A percentile compares a stretch with the other conserved stretches of the same genome.
Conservation (phyloP, 306 rosid species). For the Quercus berberidifolia region DNA sequence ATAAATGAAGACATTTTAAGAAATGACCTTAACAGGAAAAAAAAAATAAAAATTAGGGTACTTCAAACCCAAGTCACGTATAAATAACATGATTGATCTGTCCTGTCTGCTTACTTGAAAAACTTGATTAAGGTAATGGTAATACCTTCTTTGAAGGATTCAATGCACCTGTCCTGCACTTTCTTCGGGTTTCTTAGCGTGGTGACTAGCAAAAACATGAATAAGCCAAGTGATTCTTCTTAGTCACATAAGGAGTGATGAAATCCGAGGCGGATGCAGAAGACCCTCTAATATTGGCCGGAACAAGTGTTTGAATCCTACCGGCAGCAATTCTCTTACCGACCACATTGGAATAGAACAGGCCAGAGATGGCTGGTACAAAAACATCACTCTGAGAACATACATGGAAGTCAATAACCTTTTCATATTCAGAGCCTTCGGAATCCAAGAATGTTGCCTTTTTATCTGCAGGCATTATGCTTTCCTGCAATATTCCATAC, state of each 20-base stretch:
- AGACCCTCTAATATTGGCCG: constrained; percentile 56
- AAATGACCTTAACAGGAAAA: constrained; percentile 24
- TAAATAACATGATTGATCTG: constrained; percentile 31
- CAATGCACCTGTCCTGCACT: constrained; percentile 18
- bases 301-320: constrained; percentile 76
- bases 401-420: constrained; percentile 75
- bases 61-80: constrained; percentile 19
- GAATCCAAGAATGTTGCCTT: constrained; percentile 65
- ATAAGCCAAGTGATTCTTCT: constrained; percentile 95
- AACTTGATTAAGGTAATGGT: constrained; percentile 13
- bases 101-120: constrained; percentile 13
- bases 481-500: constrained; percentile 62
- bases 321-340: constrained; percentile 88
- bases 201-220: constrained; percentile 73
- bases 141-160: constrained; percentile 37
- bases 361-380: constrained; percentile 91
- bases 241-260: constrained; percentile 73
- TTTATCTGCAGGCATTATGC: constrained; percentile 86
- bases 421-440: constrained; percentile 75
- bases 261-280: constrained; percentile 65
- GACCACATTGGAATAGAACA: constrained; percentile 88
- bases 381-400: constrained; percentile 78
- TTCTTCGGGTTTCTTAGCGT: constrained; percentile 18
- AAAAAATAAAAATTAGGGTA: background rate
- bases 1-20: background rate